Evolutionary conservation across 192 early-diverging fungal genomes (phyloP).

Genomic region (Coemansia sp.): DNA sequence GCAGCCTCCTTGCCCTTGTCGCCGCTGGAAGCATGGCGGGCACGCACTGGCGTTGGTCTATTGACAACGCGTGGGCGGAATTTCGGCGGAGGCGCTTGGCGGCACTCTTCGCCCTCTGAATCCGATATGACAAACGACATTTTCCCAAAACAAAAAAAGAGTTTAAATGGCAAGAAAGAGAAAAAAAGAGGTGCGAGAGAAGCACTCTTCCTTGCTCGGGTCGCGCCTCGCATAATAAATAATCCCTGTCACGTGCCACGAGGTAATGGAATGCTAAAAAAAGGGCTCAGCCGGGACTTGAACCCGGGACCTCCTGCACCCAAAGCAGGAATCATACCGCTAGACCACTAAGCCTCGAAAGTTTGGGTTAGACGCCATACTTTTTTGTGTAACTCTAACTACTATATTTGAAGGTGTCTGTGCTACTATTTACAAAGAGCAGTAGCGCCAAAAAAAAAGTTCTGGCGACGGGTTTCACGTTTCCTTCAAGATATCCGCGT

Average conservation of each 20-base stretch:
- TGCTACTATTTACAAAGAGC: neutral
- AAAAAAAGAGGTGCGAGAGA: neutral
- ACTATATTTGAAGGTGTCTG: neutral
- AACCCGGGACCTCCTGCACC: conserved; percentile 55
- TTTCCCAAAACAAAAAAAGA: neutral
- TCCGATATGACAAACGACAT: neutral
- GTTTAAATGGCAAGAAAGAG: neutral
- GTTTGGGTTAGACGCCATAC: neutral
- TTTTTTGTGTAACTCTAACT: too few species aligned
- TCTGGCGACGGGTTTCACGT: too few species aligned
- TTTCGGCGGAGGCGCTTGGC: neutral
- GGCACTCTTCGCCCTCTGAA: neutral
- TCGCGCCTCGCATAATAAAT: neutral
- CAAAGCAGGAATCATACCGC: conserved; percentile 54
- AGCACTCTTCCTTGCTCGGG: neutral
- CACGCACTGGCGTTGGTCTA: neutral
- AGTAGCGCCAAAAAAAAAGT: too few species aligned
- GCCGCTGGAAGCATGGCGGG: neutral
- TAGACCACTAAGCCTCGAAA: conserved; percentile 44
- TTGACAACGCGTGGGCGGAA: neutral
- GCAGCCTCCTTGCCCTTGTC: neutral
- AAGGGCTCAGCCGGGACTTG: conserved; percentile 49
- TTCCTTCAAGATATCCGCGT: too few species aligned
- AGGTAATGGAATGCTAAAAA: neutral
- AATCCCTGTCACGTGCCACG: neutral